A percentile compares a stretch with the other conserved stretches of the same genome.
Conservation (phyloP, 2,329 filamentous ascomycete species). For the Hymenoscyphus albidus region DNA sequence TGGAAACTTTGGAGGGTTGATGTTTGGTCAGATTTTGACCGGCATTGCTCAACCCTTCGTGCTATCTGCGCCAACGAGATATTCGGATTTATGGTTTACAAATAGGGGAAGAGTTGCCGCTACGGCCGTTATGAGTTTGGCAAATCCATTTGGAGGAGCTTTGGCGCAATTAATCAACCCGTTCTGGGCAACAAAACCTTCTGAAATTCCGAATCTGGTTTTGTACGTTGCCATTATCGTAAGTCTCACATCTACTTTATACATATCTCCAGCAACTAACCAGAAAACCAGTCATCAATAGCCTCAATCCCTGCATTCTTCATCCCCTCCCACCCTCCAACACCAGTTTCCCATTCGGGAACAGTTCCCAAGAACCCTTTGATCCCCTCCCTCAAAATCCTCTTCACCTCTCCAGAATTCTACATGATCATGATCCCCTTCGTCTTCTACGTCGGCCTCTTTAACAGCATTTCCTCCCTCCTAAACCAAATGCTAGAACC, state of each 20-base stretch:
- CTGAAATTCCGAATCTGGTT: conserved; percentile 74
- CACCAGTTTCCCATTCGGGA: conserved; percentile 65
- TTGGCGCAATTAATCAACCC: conserved; percentile 84
- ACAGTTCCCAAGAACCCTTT: conserved; percentile 52
- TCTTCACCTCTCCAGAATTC: conserved; percentile 64
- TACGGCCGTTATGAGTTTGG: conserved; percentile 78
- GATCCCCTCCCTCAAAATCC: conserved; percentile 47
- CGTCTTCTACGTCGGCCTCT: conserved; percentile 80
- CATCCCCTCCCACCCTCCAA: conserved; percentile 71
- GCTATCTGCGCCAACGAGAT: conserved; percentile 81
- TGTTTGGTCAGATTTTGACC: conserved; percentile 89
- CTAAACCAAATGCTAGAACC: conserved; percentile 87
- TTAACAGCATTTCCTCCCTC: conserved; percentile 86
- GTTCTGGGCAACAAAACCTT: conserved; percentile 58
- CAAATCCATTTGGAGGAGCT: conserved; percentile 87
- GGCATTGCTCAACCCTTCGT: conserved; percentile 92
- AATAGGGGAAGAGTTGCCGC: conserved; percentile 77
- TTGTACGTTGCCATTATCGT: conserved; percentile 82
- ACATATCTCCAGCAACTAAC: conserved; percentile 1
- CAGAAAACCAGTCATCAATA: conserved; percentile 49
- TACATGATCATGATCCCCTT: conserved; percentile 82
- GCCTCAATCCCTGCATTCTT: conserved; percentile 74
- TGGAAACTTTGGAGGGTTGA: conserved; percentile 69
- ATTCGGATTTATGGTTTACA: conserved; percentile 94
- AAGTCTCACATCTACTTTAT: conserved; percentile 35